Evolutionary conservation across 1,284 basidiomycete genomes (phyloP).

Genomic region (Tausonia pullulans): DNA sequence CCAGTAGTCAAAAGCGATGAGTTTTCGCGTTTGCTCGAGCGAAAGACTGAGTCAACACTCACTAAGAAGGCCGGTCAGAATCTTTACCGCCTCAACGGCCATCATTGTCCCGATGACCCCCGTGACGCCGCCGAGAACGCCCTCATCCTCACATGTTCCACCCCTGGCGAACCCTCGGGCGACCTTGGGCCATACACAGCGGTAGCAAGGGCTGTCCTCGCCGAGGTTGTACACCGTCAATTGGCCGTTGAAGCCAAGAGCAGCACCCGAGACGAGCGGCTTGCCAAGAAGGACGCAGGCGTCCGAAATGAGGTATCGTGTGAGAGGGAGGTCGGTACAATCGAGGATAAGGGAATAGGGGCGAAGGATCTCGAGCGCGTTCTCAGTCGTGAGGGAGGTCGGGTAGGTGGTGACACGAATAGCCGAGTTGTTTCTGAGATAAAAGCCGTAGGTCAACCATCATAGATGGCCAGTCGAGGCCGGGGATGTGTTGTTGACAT

Average conservation of each 20-base stretch:
- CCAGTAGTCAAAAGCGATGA: neutral
- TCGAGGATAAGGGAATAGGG: slow-evolving; percentile 73
- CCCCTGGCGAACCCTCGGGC: slow-evolving; percentile 49
- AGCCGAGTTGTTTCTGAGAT: slow-evolving; percentile 56
- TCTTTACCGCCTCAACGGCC: slow-evolving; percentile 78
- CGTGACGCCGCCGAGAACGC: slow-evolving; percentile 80
- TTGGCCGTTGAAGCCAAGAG: slow-evolving; percentile 84
- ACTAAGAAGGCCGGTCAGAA: slow-evolving; percentile 64
- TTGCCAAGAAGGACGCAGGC: slow-evolving; percentile 59
- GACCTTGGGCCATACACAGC: slow-evolving; percentile 74
- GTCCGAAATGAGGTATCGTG: slow-evolving; percentile 91
- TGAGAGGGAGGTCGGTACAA: slow-evolving; percentile 88
- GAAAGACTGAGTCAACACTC: slow-evolving; percentile 24
- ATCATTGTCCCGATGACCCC: slow-evolving; percentile 86
- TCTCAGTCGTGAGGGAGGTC: slow-evolving; percentile 47
- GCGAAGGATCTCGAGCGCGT: slow-evolving; percentile 50
- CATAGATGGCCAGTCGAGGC: slow-evolving; percentile 2
- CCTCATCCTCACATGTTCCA: slow-evolving; percentile 78
- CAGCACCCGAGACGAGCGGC: slow-evolving; percentile 84
- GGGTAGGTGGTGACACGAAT: slow-evolving; percentile 46
- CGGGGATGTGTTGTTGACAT: slow-evolving; percentile 19
- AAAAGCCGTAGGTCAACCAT: neutral
- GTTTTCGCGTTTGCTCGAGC: neutral
- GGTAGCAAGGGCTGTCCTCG: slow-evolving; percentile 70
- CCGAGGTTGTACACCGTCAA: slow-evolving; percentile 53